Conservation (phyloP, 108 stramenopile species). For the Nitzschia sp. region DNA sequence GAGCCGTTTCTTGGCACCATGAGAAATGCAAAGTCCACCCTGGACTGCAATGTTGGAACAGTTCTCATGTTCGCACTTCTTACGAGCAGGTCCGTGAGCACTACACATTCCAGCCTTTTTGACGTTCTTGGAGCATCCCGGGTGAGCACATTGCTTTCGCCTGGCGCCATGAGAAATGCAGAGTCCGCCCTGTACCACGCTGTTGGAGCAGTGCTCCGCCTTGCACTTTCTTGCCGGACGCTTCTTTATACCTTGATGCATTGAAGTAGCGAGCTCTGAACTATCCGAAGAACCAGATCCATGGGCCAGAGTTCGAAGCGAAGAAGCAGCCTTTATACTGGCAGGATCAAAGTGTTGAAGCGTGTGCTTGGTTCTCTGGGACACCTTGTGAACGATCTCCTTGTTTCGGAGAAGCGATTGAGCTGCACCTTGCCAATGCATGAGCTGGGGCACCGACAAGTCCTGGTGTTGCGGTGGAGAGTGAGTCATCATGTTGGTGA, state of each 20-base stretch:
- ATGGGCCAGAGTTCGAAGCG: constrained; percentile 36
- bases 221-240: constrained; percentile 65
- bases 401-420: background rate
- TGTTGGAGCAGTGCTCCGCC: constrained; percentile 63
- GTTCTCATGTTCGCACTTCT: constrained; percentile 64
- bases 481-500: too few relatives aligned
- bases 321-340: background rate
- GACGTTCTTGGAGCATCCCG: constrained; percentile 83
- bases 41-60: constrained; percentile 86
- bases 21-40: constrained; percentile 82
- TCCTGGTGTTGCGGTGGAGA: too few relatives aligned
- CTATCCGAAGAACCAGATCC: background rate
- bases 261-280: background rate
- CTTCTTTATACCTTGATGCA: background rate
- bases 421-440: too few relatives aligned
- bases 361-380: constrained; percentile 1
- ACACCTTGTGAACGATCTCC: background rate
- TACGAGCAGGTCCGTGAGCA: constrained; percentile 84
- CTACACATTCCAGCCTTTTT: constrained; percentile 85
- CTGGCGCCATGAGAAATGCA: constrained; percentile 87
- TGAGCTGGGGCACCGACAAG: too few relatives aligned
- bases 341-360: background rate
- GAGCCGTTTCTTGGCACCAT: constrained; percentile 85
- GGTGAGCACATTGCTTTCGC: constrained; percentile 76
- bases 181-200: constrained; percentile 88